phyloP scores from a whole-genome alignment of 192 early-diverging fungal genomes.

The Lobulomyces angularis region DNA sequence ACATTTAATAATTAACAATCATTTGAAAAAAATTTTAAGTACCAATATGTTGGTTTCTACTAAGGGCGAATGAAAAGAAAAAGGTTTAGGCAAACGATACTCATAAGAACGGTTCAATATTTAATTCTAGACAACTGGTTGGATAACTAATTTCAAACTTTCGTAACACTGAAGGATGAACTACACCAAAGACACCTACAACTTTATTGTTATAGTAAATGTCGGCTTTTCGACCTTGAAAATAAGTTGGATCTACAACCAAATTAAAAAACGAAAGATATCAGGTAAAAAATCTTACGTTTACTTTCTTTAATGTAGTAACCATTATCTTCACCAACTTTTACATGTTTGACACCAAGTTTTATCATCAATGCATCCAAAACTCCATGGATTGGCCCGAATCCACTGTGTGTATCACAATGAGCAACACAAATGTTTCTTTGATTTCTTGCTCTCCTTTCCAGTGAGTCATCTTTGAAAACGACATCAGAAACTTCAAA shows the following conservation, averaged over 20 bases:
- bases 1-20: too few relatives aligned
- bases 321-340: constrained; percentile 37
- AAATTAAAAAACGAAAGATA: neutral
- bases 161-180: constrained; percentile 80
- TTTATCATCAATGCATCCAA: constrained; percentile 81
- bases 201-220: constrained; percentile 50
- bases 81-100: constrained; percentile 2
- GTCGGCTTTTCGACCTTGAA: constrained; percentile 83
- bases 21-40: too few relatives aligned
- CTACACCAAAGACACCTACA: constrained; percentile 79
- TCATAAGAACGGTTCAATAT: constrained; percentile 90
- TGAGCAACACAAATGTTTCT: constrained; percentile 79
- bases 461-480: constrained; percentile 69
- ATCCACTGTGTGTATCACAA: constrained; percentile 67
- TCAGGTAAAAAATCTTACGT: constrained; percentile 29
- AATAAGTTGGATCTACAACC: constrained; percentile 61
- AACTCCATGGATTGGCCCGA: constrained; percentile 83
- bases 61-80: too few relatives aligned
- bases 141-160: constrained; percentile 79
- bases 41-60: too few relatives aligned
- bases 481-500: constrained; percentile 96
- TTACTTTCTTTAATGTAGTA: constrained; percentile 70
- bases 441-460: constrained; percentile 76
- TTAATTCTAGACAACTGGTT: constrained; percentile 81
- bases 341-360: constrained; percentile 46